These are phyloP conservation scores for Hypseocharis bilobata DNA, from an alignment of 441 rosid species.

Conservation along the genomic window DNA sequence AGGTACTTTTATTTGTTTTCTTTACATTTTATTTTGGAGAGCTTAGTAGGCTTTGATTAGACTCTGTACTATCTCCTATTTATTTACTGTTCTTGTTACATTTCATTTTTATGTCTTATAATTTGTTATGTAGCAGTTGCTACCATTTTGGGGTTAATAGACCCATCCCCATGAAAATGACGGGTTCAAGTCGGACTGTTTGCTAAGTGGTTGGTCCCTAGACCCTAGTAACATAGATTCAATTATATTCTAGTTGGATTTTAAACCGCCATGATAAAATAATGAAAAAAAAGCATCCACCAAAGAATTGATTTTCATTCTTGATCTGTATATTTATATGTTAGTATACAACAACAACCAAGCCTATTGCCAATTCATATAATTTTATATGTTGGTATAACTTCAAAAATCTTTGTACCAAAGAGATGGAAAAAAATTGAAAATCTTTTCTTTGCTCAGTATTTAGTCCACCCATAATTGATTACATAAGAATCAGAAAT, in stretches of 20 bases:
- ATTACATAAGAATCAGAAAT: neutral
- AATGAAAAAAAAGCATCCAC: neutral
- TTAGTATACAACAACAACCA: too few species aligned
- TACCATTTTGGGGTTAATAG: neutral
- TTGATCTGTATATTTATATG: neutral
- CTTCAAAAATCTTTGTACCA: neutral
- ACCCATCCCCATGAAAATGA: neutral
- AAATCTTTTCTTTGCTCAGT: neutral
- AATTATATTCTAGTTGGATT: neutral
- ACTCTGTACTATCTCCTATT: neutral
- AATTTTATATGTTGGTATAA: neutral
- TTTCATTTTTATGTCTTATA: neutral
- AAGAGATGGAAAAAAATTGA: neutral
- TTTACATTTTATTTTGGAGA: neutral
- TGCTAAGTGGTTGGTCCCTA: neutral
- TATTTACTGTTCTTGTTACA: neutral
- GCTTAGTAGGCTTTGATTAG: neutral
- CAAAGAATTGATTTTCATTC: neutral
- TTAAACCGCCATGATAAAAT: neutral
- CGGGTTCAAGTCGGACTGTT: neutral
- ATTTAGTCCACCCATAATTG: neutral
- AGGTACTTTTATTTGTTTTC: conserved; percentile 31
- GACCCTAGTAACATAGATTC: neutral
- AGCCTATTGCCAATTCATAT: too few species aligned
- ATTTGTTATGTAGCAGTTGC: neutral